Conservation (phyloP, 2,329 filamentous ascomycete species). For the Gnomoniopsis sp. region DNA sequence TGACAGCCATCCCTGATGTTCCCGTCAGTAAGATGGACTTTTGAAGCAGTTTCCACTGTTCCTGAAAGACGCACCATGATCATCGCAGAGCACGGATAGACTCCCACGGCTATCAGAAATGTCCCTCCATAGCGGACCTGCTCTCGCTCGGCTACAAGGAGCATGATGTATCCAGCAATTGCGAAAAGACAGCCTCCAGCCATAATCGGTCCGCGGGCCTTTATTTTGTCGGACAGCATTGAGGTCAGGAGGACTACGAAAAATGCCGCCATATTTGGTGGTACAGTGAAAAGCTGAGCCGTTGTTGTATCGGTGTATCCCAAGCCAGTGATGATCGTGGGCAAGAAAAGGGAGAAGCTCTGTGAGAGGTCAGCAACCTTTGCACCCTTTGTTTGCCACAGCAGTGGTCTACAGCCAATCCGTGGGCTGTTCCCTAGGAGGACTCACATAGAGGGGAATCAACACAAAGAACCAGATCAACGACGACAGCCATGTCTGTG, state of each 20-base stretch:
- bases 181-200: conserved; percentile 27
- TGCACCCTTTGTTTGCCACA: background rate
- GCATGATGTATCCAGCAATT: conserved; percentile 33
- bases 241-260: conserved; percentile 30
- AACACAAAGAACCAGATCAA: conserved; percentile 26
- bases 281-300: conserved; percentile 34
- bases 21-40: background rate
- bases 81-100: conserved; percentile 27
- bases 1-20: conserved; percentile 32
- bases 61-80: conserved; percentile 22
- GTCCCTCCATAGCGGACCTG: conserved; percentile 33
- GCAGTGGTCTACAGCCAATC: conserved; percentile 18
- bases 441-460: conserved; percentile 26
- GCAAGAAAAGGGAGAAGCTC: conserved; percentile 43
- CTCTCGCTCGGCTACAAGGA: conserved; percentile 28
- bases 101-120: conserved; percentile 30
- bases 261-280: conserved; percentile 32
- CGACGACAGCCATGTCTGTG: conserved; percentile 26
- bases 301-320: conserved; percentile 35
- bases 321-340: conserved; percentile 39
- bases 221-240: conserved; percentile 30
- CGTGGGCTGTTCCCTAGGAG: conserved; percentile 14
- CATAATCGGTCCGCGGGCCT: conserved; percentile 29
- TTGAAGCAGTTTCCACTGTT: background rate
- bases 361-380: conserved; percentile 13